Conservation (phyloP, 805 yeast genomes). For the Myxozyma sirexii region DNA sequence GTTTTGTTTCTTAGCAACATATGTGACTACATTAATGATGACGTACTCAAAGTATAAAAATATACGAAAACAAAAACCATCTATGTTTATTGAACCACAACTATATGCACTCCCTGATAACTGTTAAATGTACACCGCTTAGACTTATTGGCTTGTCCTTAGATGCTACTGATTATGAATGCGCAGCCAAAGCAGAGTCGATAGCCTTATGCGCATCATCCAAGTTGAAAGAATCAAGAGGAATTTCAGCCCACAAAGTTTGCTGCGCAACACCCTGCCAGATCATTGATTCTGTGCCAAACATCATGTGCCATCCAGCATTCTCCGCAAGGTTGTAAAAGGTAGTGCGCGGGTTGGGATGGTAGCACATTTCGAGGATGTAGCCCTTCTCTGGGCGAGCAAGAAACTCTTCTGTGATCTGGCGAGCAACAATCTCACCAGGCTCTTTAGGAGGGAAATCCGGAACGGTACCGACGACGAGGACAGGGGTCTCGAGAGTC, state of each 20-base stretch:
- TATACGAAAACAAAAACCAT: too few relatives aligned
- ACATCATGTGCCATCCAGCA: slow-evolving; percentile 1
- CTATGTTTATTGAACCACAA: too few relatives aligned
- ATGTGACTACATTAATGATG: too few relatives aligned
- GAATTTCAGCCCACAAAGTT: slow-evolving; percentile 1
- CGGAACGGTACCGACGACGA: neutral
- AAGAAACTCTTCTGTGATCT: neutral
- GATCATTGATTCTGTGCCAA: slow-evolving; percentile 3
- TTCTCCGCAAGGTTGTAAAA: neutral
- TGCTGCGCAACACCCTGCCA: slow-evolving; percentile 14
- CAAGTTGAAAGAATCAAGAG: neutral
- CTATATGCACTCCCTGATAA: too few relatives aligned
- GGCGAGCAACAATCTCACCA: neutral
- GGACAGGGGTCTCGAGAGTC: neutral
- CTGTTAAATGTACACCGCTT: too few relatives aligned
- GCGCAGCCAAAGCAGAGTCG: too few relatives aligned
- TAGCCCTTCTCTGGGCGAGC: slow-evolving; percentile 1
- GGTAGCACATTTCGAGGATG: slow-evolving; percentile 13
- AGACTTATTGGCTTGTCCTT: too few relatives aligned
- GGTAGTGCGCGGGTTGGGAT: neutral
- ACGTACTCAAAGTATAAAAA: too few relatives aligned
- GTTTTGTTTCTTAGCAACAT: too few relatives aligned
- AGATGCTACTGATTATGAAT: too few relatives aligned
- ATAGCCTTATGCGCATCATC: too few relatives aligned
- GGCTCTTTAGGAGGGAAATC: neutral